Conservation (phyloP, 177 flowering plant genomes). For the Vitis hybrid region DNA sequence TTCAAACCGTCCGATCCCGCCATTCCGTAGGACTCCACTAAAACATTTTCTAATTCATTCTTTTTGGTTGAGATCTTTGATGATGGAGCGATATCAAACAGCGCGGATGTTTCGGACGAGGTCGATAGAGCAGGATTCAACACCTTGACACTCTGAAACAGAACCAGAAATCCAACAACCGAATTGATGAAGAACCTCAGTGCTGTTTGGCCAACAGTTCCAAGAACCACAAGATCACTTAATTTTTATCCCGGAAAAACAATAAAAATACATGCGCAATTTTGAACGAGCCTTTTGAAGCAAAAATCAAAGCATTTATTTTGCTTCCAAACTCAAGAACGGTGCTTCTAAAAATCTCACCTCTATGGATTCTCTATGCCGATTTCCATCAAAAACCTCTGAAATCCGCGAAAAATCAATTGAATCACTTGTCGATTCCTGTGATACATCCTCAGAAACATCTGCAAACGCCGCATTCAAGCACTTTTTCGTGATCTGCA, state of each 20-base stretch:
- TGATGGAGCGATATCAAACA: slow-evolving; percentile 9
- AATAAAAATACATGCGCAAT: not conserved
- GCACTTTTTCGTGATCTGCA: slow-evolving; percentile 25
- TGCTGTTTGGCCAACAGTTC: too few relatives aligned
- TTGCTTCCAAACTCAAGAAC: not conserved
- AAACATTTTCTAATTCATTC: not conserved
- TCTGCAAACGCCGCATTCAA: slow-evolving; percentile 16
- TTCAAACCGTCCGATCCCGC: slow-evolving; percentile 6
- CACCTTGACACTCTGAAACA: slow-evolving; percentile 7
- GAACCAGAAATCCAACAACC: not conserved
- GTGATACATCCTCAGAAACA: slow-evolving; percentile 14
- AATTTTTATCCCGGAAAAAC: not conserved
- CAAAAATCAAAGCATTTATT: not conserved
- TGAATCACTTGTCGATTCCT: slow-evolving; percentile 7
- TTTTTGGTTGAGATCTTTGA: slow-evolving; percentile 13
- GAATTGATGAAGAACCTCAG: not conserved
- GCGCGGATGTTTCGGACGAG: slow-evolving; percentile 4
- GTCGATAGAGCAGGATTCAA: slow-evolving; percentile 10
- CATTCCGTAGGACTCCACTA: not conserved
- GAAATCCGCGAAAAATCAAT: slow-evolving; percentile 17
- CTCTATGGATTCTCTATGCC: slow-evolving; percentile 9
- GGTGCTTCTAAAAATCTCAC: slow-evolving; percentile 6
- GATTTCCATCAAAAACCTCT: slow-evolving; percentile 15
- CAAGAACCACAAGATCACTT: not conserved
- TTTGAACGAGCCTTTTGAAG: not conserved